phyloP scores from a whole-genome alignment of 2,329 filamentous ascomycete species.

The Aureobasidium sp. region DNA sequence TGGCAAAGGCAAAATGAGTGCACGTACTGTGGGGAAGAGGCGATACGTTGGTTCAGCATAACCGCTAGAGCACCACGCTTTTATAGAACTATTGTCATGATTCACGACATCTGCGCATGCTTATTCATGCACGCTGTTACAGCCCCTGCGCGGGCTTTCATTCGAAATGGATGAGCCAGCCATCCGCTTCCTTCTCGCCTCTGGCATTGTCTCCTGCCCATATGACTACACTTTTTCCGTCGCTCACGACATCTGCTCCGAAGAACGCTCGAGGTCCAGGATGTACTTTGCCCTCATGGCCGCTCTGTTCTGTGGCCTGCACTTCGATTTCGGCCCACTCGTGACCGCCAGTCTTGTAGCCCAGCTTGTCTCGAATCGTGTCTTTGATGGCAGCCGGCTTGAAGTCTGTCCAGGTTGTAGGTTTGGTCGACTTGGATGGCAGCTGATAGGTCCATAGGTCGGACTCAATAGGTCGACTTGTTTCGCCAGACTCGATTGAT shows the following conservation, averaged over 20 bases:
- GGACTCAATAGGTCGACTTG: slow-evolving; percentile 23
- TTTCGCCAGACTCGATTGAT: slow-evolving; percentile 12
- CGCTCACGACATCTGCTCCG: slow-evolving; percentile 30
- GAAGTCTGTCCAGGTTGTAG: slow-evolving; percentile 17
- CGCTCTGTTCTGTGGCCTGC: slow-evolving; percentile 21
- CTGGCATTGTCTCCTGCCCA: slow-evolving; percentile 37
- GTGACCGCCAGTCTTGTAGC: slow-evolving; percentile 31
- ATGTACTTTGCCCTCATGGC: slow-evolving; percentile 32
- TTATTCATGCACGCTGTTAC: not conserved
- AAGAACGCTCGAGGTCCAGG: slow-evolving; percentile 35
- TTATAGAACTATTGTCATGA: not conserved
- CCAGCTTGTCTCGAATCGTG: slow-evolving; percentile 31
- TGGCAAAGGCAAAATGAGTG: slow-evolving; percentile 36
- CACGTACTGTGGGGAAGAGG: slow-evolving; percentile 25
- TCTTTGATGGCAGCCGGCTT: slow-evolving; percentile 38
- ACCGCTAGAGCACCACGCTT: not conserved
- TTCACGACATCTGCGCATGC: not conserved
- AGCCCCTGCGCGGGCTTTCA: slow-evolving; percentile 13
- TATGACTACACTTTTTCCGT: slow-evolving; percentile 29
- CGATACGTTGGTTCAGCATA: slow-evolving; percentile 23
- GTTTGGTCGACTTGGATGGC: slow-evolving; percentile 23
- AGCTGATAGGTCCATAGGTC: slow-evolving; percentile 39
- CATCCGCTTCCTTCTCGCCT: slow-evolving; percentile 35
- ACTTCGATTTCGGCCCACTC: slow-evolving; percentile 36
- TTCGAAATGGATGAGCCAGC: slow-evolving; percentile 34